Evolutionary conservation across 192 early-diverging fungal genomes (phyloP), one percentile per base, ranked within the genome.

Genomic region (Coemansia sp.): DNA sequence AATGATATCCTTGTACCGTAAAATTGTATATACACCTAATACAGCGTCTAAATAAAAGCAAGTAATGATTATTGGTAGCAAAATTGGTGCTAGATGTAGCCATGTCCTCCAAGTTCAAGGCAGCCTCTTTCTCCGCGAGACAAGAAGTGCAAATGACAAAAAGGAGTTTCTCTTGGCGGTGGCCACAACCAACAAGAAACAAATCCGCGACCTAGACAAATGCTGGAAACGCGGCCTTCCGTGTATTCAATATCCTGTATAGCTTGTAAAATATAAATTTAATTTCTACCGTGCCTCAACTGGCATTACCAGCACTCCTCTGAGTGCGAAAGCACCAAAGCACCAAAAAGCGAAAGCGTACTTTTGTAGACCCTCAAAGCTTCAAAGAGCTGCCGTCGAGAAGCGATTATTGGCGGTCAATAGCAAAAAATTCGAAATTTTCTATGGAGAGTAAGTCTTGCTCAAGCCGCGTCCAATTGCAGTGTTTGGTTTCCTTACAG

Each of bases 121-220:
- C 17, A 10, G 10, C 21, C 15, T 25, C 62, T 8, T 1, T 14
- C 12, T n/a, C 42, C 15, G 19, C 34, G 14, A 51, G 31, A 36
- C 45, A 69, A 71, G 34, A 77, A 70, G 67, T 72, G 79, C 67
- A 82, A 83, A 44, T 61, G 68, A 25, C 51, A 77, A 69, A 82
- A 82, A 15, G 25, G 25, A 82, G 74, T 68, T 74, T 12, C 67
- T 82, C 4, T 48, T 82, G 38, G 75, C 69, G 0, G 63, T 68
- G 5, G 72, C 77, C 32, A 69, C 80, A 10, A 72, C 75, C 11
- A 82, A 72, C 69, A 72, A 74, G 44, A 77, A 77, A 44, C 25
- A 83, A 75, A 45, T 37, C 39, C 12, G 72, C 69, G 36, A 69
- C 73, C 12, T 69, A 82, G 29, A 62, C 60, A 50, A 67, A 38